Percentiles rank a stretch among this genome's conserved stretches.
phyloP scores from a whole-genome alignment of 176 grass and related monocot genomes.

The Eremochloa ophiuroides region DNA sequence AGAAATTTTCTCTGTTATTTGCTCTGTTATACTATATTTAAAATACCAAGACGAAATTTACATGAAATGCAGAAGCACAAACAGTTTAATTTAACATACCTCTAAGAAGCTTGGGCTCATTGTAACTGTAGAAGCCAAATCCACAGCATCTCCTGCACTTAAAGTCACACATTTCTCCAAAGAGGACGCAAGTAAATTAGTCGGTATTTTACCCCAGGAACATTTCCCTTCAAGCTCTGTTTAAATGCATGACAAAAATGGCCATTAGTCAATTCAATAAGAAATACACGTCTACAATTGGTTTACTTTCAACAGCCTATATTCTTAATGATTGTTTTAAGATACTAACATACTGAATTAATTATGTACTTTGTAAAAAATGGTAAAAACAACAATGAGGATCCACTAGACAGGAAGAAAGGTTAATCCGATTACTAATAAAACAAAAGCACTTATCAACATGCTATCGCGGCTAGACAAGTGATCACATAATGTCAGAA shows the following conservation, averaged over 20 bases:
- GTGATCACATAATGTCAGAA: background rate
- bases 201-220: constrained; percentile 81
- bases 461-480: background rate
- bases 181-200: constrained; percentile 70
- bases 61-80: background rate
- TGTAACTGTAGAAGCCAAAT: constrained; percentile 66
- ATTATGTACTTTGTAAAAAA: background rate
- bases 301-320: background rate
- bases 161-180: constrained; percentile 74
- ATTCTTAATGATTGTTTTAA: background rate
- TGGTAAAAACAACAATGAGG: background rate
- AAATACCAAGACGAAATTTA: background rate
- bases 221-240: constrained; percentile 88
- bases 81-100: constrained; percentile 45
- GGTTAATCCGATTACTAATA: background rate
- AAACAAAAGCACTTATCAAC: background rate
- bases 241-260: constrained; percentile 31
- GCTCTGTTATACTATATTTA: background rate
- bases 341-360: background rate
- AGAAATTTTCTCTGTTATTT: background rate
- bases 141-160: constrained; percentile 60
- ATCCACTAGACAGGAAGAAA: background rate
- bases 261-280: constrained; percentile 22
- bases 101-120: constrained; percentile 78
- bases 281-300: background rate